These are phyloP conservation scores for Wickerhamiella parazyma DNA, from an alignment of 805 yeast species.

Conservation along the genomic window DNA sequence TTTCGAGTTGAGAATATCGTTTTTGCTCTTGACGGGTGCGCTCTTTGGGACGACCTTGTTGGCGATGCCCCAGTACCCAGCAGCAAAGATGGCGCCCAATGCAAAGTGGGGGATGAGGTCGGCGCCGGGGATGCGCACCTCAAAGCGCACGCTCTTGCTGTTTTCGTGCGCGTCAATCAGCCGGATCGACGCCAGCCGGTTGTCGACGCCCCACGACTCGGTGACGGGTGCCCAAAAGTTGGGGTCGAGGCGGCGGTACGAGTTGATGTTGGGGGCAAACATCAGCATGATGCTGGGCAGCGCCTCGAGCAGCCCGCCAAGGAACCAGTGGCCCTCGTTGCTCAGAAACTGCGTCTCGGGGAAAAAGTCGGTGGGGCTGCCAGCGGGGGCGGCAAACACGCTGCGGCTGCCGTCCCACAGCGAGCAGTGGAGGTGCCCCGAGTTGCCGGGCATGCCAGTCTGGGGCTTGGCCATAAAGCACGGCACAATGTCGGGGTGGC, in stretches of 20 bases:
- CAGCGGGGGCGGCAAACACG: constrained; percentile 22
- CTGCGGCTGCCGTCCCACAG: constrained; percentile 17
- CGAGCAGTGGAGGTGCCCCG: constrained; percentile 27
- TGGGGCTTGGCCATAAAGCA: constrained; percentile 28
- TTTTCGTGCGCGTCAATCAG: constrained; percentile 22
- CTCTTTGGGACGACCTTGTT: constrained; percentile 17
- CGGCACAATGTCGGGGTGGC: constrained; percentile 23
- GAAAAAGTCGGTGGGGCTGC: constrained; percentile 20
- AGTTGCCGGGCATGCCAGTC: constrained; percentile 27
- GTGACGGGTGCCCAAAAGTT: constrained; percentile 28
- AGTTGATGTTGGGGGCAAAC: constrained; percentile 26
- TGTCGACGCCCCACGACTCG: constrained; percentile 27
- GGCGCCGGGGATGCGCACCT: constrained; percentile 28
- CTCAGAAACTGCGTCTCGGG: constrained; percentile 21
- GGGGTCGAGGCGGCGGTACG: constrained; percentile 26
- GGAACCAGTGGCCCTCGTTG: constrained; percentile 22
- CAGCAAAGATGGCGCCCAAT: constrained; percentile 24
- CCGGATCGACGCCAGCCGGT: constrained; percentile 25
- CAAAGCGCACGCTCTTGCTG: constrained; percentile 22
- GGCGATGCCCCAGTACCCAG: constrained; percentile 24
- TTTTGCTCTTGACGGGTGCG: constrained; percentile 23
- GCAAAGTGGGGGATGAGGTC: constrained; percentile 27
- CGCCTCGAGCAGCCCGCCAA: constrained; percentile 26
- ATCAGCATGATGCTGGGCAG: constrained; percentile 26
- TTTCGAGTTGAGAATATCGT: constrained; percentile 16